Base-by-base conservation (phyloP, 305 asterid genomes). In the Solanum hybrid region DNA sequence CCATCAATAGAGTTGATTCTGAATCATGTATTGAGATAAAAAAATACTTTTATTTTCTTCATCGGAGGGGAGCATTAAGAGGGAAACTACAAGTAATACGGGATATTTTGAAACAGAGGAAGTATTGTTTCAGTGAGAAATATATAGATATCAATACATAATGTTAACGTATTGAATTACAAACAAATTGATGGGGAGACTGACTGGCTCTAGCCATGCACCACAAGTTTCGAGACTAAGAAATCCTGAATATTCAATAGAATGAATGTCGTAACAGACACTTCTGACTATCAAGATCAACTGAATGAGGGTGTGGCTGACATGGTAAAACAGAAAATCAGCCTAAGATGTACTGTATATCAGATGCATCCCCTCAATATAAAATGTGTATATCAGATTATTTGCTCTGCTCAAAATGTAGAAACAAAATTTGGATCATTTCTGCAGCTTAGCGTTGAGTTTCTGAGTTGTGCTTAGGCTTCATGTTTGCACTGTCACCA, bases 341-440 rank as follows among this genome's bases (percentile, higher is more conserved):
- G 31, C 87, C 87, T 46, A 51, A 84, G 42, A 20, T 32, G 42
- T 84, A 29, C 27, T 51, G 75, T 32, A 84, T 12, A 13, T 51
- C 27, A 84, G 29, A 51, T 84, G 42, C 75, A 84, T 51, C 42
- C 36, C 31, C 35, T 84, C 87, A 10, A 84, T 46, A 29, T 17
- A 46, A 60, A 46, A 84, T 46, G 72, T 42, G 87, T 27, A 27
- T 26, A 82, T 51, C 73, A 51, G 31, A 51, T 84, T 84, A 51
- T 51, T 84, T 51, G 42, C 46, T 84, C 46, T 29, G 75, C 46
- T 56, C 46, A 84, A 31, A 46, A 84, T 31, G 75, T 56, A 84
- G 87, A 84, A 20, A 84, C 76, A 5, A 88, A 90, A 88, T 90
- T 64, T 87, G 91, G 88, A 91, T 85, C 14, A 88, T 51, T 35